Evolutionary conservation across 2,329 filamentous ascomycete genomes (phyloP).

Genomic region (Colletotrichum sp.): DNA sequence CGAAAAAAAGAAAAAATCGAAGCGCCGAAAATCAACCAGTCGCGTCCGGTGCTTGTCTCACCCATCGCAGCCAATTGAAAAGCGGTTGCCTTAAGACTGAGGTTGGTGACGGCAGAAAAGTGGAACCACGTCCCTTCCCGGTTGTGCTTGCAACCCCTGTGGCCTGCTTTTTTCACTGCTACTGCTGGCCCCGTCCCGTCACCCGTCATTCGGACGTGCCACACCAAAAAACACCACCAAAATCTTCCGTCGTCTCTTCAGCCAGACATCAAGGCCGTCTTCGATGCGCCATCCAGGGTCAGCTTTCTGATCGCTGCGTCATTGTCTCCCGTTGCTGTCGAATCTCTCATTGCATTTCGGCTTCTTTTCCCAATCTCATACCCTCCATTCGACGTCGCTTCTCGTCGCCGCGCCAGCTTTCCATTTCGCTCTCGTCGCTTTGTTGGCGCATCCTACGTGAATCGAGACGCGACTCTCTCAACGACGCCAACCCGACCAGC

Average conservation of each 20-base stretch:
- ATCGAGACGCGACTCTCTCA: conserved; percentile 12
- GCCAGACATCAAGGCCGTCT: conserved; percentile 10
- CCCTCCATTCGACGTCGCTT: not conserved
- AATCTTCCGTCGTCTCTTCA: conserved; percentile 12
- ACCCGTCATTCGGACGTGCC: conserved; percentile 13
- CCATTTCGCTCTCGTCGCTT: not conserved
- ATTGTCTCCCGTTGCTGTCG: not conserved
- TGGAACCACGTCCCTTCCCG: not conserved
- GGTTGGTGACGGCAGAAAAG: conserved; percentile 2
- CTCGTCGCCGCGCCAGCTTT: conserved; percentile 3
- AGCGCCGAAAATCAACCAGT: conserved; percentile 4
- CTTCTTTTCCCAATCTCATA: not conserved
- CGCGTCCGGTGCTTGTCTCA: not conserved
- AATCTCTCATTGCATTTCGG: not conserved
- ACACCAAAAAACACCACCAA: conserved; percentile 21
- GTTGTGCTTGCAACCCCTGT: conserved; percentile 4
- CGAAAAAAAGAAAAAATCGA: not conserved
- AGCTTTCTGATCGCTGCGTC: conserved; percentile 17
- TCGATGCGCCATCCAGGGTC: conserved; percentile 20
- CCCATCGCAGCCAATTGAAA: not conserved
- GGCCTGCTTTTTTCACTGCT: conserved; percentile 3
- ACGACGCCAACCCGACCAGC: conserved; percentile 2
- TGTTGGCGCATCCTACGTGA: conserved; percentile 16
- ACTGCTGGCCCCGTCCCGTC: not conserved
- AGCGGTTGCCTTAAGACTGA: conserved; percentile 5